Conservation (phyloP, 2,329 filamentous ascomycete species). For the Paraphoma chrysanthemicola region DNA sequence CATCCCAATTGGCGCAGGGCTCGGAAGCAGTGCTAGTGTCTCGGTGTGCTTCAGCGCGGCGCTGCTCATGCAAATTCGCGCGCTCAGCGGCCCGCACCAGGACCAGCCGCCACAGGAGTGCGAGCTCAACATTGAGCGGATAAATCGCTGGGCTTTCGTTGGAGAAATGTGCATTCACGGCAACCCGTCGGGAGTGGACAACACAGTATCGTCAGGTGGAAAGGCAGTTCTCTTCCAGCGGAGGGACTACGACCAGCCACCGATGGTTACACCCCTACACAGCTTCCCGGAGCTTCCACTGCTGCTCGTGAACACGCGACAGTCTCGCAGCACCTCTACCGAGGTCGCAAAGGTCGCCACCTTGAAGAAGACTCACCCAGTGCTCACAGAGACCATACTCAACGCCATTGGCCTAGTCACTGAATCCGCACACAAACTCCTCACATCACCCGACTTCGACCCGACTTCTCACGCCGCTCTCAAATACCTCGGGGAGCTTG, state of each 20-base stretch:
- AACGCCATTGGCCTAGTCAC: conserved; percentile 83
- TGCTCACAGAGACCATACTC: conserved; percentile 80
- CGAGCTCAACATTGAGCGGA: conserved; percentile 88
- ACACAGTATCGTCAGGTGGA: conserved; percentile 91
- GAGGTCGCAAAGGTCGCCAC: conserved; percentile 87
- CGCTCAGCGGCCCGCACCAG: conserved; percentile 86
- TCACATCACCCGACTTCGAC: conserved; percentile 71
- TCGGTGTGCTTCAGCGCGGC: conserved; percentile 87
- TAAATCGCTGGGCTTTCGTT: conserved; percentile 98
- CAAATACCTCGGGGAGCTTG: conserved; percentile 81
- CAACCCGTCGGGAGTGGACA: conserved; percentile 95
- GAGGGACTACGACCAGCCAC: conserved; percentile 77
- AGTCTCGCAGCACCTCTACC: conserved; percentile 81
- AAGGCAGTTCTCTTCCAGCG: conserved; percentile 93
- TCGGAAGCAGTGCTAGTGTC: conserved; percentile 94
- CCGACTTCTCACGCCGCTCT: conserved; percentile 68
- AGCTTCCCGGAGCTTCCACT: conserved; percentile 92
- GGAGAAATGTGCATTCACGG: conserved; percentile 97
- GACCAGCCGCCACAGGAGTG: conserved; percentile 89
- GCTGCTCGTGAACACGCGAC: conserved; percentile 86
- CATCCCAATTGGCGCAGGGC: conserved; percentile 87
- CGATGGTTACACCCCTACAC: conserved; percentile 76
- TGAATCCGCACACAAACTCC: conserved; percentile 62
- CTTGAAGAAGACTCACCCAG: conserved; percentile 74
- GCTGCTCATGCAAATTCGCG: conserved; percentile 84